Conservation (phyloP, 2,329 filamentous ascomycete genomes). For the Mycocentrospora acerina region DNA sequence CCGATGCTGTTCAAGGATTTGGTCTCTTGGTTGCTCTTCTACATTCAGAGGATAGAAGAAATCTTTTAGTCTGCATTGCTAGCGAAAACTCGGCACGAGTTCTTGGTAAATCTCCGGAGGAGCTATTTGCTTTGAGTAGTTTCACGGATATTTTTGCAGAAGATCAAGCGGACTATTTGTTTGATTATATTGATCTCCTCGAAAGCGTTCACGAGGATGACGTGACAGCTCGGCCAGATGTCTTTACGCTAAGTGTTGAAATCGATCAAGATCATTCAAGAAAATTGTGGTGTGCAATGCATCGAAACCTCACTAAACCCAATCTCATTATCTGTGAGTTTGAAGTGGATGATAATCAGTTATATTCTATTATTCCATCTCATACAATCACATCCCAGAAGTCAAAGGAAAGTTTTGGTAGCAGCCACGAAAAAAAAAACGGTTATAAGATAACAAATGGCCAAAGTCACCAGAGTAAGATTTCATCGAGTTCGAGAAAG, state of each 20-base stretch:
- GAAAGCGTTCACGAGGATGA: constrained; percentile 79
- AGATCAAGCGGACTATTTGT: constrained; percentile 78
- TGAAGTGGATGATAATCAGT: constrained; percentile 75
- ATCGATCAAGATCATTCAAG: constrained; percentile 52
- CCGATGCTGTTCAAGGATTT: constrained; percentile 79
- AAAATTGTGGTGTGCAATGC: constrained; percentile 87
- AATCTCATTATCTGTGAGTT: constrained; percentile 80
- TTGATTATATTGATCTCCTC: constrained; percentile 87
- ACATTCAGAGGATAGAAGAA: constrained; percentile 60
- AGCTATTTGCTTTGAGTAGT: constrained; percentile 72
- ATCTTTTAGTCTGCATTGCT: constrained; percentile 69
- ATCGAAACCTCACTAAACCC: constrained; percentile 68
- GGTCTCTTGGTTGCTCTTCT: constrained; percentile 74
- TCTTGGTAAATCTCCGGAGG: constrained; percentile 73
- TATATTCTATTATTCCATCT: constrained; percentile 65
- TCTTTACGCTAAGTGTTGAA: constrained; percentile 76
- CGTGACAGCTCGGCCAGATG: constrained; percentile 74
- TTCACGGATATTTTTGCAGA: constrained; percentile 82
- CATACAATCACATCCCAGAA: constrained; percentile 60
- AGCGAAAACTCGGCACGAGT: constrained; percentile 79
- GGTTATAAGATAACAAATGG: constrained; percentile 73
- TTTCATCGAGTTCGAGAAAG: constrained; percentile 73
- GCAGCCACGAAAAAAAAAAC: constrained; percentile 73
- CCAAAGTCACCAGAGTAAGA: constrained; percentile 72
- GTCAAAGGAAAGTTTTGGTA: constrained; percentile 73